phyloP scores from a whole-genome alignment of 139 green algal species.

The Parachlorella kessleri region DNA sequence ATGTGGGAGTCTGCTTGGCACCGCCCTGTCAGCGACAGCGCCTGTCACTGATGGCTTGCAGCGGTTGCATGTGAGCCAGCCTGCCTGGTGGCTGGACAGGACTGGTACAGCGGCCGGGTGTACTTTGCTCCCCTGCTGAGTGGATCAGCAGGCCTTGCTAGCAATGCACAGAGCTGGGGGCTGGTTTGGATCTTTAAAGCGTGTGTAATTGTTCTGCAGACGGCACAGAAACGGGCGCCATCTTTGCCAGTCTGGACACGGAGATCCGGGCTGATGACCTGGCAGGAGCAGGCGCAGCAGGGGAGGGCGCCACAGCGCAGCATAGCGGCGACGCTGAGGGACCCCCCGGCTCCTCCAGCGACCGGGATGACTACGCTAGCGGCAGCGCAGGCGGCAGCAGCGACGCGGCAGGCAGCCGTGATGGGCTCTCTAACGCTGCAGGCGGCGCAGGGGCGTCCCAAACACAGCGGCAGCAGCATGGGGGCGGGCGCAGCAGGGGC shows the following conservation, averaged over 20 bases:
- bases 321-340: background rate
- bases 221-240: conserved; percentile 73
- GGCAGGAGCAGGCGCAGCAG: conserved; percentile 1
- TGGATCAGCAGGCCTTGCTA: too few relatives aligned
- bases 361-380: conserved; percentile 20
- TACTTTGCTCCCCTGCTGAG: too few relatives aligned
- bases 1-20: background rate
- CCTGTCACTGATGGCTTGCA: too few relatives aligned
- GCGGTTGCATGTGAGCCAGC: too few relatives aligned
- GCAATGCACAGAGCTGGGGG: too few relatives aligned
- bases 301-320: conserved; percentile 3
- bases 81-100: too few relatives aligned
- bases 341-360: background rate
- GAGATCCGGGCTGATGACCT: conserved; percentile 20
- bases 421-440: background rate
- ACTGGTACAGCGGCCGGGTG: too few relatives aligned
- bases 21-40: too few relatives aligned
- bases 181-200: too few relatives aligned
- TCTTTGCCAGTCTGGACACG: conserved; percentile 71
- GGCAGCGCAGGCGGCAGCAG: conserved; percentile 1
- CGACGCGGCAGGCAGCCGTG: background rate
- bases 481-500: background rate
- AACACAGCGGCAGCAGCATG: conserved; percentile 5
- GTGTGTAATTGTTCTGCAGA: conserved; percentile 38
- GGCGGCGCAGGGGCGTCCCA: background rate